Evolutionary conservation across 352 stramenopile species (phyloP).

Genomic region (Globisporangium emineosum): DNA sequence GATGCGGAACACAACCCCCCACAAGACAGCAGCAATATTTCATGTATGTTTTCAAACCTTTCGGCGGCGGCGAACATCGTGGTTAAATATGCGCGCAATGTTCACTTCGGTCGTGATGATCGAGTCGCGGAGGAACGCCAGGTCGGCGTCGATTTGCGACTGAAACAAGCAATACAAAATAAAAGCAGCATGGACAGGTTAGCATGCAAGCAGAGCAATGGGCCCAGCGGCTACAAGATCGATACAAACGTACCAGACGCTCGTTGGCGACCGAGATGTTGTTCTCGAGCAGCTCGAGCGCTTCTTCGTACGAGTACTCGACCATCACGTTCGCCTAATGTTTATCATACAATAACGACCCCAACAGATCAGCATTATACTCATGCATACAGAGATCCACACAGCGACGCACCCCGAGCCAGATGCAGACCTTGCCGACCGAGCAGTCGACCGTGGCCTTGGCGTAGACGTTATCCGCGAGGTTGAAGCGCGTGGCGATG

Average conservation of each 20-base stretch:
- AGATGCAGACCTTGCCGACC: slow-evolving; percentile 94
- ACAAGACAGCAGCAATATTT: neutral
- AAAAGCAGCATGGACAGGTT: neutral
- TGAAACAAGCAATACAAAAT: slow-evolving; percentile 16
- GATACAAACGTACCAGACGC: slow-evolving; percentile 42
- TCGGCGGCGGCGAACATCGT: slow-evolving; percentile 90
- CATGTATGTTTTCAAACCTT: slow-evolving; percentile 29
- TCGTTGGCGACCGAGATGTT: slow-evolving; percentile 73
- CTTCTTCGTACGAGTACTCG: slow-evolving; percentile 97
- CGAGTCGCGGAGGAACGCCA: slow-evolving; percentile 94
- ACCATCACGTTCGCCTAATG: slow-evolving; percentile 93
- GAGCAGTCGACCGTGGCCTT: slow-evolving; percentile 91
- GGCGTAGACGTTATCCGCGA: slow-evolving; percentile 94
- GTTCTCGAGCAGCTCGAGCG: slow-evolving; percentile 82
- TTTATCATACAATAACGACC: neutral
- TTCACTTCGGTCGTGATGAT: slow-evolving; percentile 98
- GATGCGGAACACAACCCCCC: neutral
- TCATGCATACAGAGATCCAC: neutral
- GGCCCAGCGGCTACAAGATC: neutral
- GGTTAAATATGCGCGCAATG: slow-evolving; percentile 97
- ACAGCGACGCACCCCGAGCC: slow-evolving; percentile 80
- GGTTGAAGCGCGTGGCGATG: slow-evolving; percentile 91
- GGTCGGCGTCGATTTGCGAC: slow-evolving; percentile 86
- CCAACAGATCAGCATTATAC: neutral
- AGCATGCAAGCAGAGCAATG: neutral